These are phyloP conservation scores for Brassica incana DNA, from an alignment of 345 rosid species.

Conservation along the genomic window DNA sequence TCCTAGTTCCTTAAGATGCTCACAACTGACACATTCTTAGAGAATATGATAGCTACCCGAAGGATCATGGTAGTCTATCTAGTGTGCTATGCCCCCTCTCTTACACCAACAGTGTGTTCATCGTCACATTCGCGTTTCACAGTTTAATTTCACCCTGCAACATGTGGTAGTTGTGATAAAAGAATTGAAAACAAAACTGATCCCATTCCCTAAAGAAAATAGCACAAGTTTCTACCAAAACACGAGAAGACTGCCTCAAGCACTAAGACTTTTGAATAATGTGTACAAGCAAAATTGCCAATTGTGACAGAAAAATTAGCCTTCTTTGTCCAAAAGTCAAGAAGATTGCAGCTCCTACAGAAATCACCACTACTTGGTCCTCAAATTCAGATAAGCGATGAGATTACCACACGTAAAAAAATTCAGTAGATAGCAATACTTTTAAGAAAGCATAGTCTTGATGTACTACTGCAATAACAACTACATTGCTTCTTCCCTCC, in stretches of 20 bases:
- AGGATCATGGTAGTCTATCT: conserved; percentile 16
- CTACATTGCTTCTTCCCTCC: neutral
- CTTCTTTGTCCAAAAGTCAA: neutral
- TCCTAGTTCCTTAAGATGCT: conserved; percentile 5
- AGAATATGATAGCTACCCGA: conserved; percentile 31
- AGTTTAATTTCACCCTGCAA: conserved; percentile 48
- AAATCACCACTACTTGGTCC: neutral
- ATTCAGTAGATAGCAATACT: neutral
- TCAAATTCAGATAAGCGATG: neutral
- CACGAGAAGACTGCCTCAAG: neutral
- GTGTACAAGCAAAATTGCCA: neutral
- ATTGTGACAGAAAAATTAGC: neutral
- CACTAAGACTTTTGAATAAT: neutral
- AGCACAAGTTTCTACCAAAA: neutral
- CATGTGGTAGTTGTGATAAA: conserved; percentile 21
- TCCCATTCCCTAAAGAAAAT: neutral
- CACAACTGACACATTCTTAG: conserved; percentile 1
- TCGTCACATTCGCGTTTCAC: conserved; percentile 49
- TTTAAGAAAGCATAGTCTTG: neutral
- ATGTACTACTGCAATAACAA: conserved; percentile 1
- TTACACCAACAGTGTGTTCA: conserved; percentile 42
- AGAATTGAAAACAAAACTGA: neutral
- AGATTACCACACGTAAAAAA: neutral
- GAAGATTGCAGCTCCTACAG: neutral
- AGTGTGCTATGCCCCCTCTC: neutral